Conservation (phyloP, 1,139 yeast species). For the Meyerozyma athensensis region DNA sequence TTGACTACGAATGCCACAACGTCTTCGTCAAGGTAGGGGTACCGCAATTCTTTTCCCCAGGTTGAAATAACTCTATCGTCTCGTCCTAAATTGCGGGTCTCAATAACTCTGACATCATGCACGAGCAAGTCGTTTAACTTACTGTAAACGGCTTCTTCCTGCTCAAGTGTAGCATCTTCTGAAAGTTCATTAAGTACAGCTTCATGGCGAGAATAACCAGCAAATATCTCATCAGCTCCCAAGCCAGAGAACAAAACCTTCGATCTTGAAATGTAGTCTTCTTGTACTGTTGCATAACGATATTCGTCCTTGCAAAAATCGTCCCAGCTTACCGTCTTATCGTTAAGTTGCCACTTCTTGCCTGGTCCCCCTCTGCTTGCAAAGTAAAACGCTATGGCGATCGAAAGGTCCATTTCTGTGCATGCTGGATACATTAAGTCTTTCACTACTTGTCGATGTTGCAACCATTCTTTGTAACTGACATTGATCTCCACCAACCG, state of each 20-base stretch:
- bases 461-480: slow-evolving; percentile 58
- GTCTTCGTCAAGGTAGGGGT: slow-evolving; percentile 73
- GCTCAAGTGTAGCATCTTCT: slow-evolving; percentile 17
- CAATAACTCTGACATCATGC: slow-evolving; percentile 66
- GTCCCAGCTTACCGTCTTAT: slow-evolving; percentile 17
- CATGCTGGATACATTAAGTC: slow-evolving; percentile 73
- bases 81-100: slow-evolving; percentile 77
- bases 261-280: slow-evolving; percentile 44
- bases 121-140: slow-evolving; percentile 47
- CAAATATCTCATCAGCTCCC: slow-evolving; percentile 96
- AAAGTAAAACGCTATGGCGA: slow-evolving; percentile 91
- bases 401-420: slow-evolving; percentile 93
- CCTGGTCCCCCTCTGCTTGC: slow-evolving; percentile 59
- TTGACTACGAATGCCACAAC: slow-evolving; percentile 52
- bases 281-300: slow-evolving; percentile 7
- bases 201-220: slow-evolving; percentile 84
- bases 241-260: slow-evolving; percentile 82
- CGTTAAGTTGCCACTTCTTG: slow-evolving; percentile 23
- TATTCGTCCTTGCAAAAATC: slow-evolving; percentile 17
- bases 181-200: slow-evolving; percentile 34
- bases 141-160: slow-evolving; percentile 16
- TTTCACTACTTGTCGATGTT: slow-evolving; percentile 48
- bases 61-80: slow-evolving; percentile 83
- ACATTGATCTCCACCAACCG: slow-evolving; percentile 67
- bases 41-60: slow-evolving; percentile 89